Evolutionary conservation across 176 grass and related monocot genomes (phyloP).

Genomic region (Carex pumila): DNA sequence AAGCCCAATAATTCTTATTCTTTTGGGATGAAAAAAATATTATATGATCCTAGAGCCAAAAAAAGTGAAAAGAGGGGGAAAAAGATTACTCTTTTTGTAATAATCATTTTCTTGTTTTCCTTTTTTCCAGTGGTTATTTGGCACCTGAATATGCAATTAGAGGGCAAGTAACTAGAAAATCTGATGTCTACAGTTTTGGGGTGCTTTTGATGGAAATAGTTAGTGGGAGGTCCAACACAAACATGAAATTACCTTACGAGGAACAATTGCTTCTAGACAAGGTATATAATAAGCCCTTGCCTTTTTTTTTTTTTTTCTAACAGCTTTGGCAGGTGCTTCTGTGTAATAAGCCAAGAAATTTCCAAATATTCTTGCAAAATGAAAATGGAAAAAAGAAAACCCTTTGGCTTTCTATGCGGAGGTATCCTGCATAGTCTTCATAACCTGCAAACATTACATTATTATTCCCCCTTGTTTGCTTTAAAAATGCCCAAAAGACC

Average conservation of each 20-base stretch:
- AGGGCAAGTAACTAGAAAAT: constrained; percentile 77
- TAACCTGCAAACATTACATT: not conserved
- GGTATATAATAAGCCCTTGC: constrained; percentile 10
- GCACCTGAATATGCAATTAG: constrained; percentile 73
- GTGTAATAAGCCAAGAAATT: not conserved
- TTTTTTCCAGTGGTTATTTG: constrained; percentile 53
- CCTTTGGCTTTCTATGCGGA: not conserved
- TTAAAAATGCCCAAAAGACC: not conserved
- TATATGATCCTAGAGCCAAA: not conserved
- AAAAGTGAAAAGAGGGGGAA: not conserved
- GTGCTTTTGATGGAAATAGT: constrained; percentile 69
- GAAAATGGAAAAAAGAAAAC: not conserved
- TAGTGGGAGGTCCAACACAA: constrained; percentile 63
- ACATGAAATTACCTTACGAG: constrained; percentile 50
- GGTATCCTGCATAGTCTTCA: not conserved
- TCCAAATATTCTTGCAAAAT: not conserved
- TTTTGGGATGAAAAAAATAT: not conserved
- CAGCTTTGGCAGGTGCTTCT: not conserved
- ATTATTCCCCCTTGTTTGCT: not conserved
- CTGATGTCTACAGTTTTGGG: constrained; percentile 74
- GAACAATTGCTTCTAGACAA: constrained; percentile 70
- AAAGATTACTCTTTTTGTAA: not conserved
- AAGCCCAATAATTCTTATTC: too few species aligned
- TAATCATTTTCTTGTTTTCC: not conserved
- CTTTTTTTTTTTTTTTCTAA: not conserved